These are phyloP conservation scores for Penicillium angulare DNA, from an alignment of 495 filamentous ascomycete genomes.

Conservation along the genomic window DNA sequence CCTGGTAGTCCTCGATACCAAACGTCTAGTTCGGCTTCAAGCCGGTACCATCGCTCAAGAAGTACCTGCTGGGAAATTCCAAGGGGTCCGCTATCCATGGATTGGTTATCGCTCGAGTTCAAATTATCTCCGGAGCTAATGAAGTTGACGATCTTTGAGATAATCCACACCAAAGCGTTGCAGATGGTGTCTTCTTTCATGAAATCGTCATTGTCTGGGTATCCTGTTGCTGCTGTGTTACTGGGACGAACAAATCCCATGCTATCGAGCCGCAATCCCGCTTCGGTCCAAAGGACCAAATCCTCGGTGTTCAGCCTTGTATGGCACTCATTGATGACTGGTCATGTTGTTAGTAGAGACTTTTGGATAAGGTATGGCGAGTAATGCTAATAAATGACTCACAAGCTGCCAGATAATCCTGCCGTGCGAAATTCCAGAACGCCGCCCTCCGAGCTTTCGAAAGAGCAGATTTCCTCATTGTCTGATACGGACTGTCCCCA, in stretches of 20 bases:
- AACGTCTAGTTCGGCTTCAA: slow-evolving; percentile 54
- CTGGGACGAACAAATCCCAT: slow-evolving; percentile 54
- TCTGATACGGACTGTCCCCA: slow-evolving; percentile 27
- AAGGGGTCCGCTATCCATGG: slow-evolving; percentile 36
- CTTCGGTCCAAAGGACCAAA: slow-evolving; percentile 58
- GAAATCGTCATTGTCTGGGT: slow-evolving; percentile 44
- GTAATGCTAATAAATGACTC: slow-evolving; percentile 23
- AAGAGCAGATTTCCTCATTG: slow-evolving; percentile 34
- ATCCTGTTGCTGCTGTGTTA: slow-evolving; percentile 44
- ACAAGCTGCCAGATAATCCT: slow-evolving; percentile 65
- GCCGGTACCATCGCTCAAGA: slow-evolving; percentile 55
- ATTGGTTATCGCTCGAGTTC: slow-evolving; percentile 30
- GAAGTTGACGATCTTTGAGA: slow-evolving; percentile 62
- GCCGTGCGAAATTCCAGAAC: slow-evolving; percentile 66
- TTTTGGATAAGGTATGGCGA: neutral
- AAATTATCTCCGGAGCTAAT: slow-evolving; percentile 53
- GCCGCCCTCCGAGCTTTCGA: slow-evolving; percentile 58
- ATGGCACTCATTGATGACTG: slow-evolving; percentile 60
- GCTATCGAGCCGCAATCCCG: slow-evolving; percentile 56
- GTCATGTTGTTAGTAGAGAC: slow-evolving; percentile 2
- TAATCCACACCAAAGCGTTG: slow-evolving; percentile 62
- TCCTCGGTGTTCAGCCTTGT: slow-evolving; percentile 63
- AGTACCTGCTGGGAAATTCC: slow-evolving; percentile 53
- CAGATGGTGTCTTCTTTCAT: slow-evolving; percentile 63
- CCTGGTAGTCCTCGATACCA: slow-evolving; percentile 59